These are phyloP conservation scores for Salix purpurea DNA, from an alignment of 345 rosid genomes.

Conservation along the genomic window DNA sequence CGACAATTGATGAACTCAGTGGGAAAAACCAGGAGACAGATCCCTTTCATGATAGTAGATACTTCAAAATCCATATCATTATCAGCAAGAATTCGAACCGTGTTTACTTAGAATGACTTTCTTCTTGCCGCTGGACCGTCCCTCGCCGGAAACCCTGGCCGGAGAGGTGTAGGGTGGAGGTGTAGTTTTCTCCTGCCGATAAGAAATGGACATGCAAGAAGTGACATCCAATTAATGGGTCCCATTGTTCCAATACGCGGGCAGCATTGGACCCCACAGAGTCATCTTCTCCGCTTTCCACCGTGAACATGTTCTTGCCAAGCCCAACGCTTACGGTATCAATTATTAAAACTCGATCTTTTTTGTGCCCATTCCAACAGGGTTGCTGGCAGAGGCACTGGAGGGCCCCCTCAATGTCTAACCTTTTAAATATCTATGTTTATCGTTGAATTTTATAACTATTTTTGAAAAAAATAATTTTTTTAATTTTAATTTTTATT, in stretches of 20 bases:
- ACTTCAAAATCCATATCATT: too few species aligned
- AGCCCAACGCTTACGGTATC: slow-evolving; percentile 8
- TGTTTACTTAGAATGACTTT: too few species aligned
- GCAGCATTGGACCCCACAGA: slow-evolving; percentile 29
- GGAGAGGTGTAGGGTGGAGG: not conserved
- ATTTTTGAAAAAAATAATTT: too few species aligned
- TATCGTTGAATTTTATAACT: too few species aligned
- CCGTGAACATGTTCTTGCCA: slow-evolving; percentile 1
- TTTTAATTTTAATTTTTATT: too few species aligned
- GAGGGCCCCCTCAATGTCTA: not conserved
- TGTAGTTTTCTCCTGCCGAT: slow-evolving; percentile 3
- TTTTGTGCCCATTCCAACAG: not conserved
- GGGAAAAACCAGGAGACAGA: too few species aligned
- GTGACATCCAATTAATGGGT: slow-evolving; percentile 28
- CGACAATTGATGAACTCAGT: too few species aligned
- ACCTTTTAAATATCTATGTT: too few species aligned
- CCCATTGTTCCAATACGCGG: slow-evolving; percentile 26
- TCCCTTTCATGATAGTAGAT: too few species aligned
- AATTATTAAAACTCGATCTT: not conserved
- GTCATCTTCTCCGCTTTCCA: not conserved
- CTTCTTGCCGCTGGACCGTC: too few species aligned
- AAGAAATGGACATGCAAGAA: slow-evolving; percentile 19
- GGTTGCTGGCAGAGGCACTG: not conserved
- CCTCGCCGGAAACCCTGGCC: too few species aligned
- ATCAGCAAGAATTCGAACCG: too few species aligned